A percentile compares a stretch with the other conserved stretches of the same genome.
phyloP scores from a whole-genome alignment of 1,139 yeast genomes.

The Saccharomyces hybrid region DNA sequence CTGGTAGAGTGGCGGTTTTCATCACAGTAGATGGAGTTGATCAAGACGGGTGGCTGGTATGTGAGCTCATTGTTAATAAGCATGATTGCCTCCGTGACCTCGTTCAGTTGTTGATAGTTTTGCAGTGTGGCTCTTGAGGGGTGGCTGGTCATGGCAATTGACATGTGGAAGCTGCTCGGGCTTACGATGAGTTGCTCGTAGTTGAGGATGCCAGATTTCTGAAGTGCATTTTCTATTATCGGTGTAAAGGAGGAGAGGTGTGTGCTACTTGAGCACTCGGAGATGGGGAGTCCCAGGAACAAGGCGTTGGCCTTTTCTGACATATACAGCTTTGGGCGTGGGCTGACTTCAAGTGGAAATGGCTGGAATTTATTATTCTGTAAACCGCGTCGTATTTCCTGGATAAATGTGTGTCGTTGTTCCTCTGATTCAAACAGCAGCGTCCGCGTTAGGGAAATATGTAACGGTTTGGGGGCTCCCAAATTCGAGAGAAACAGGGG shows the following conservation, averaged over 20 bases:
- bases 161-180: not conserved
- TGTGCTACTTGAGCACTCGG: not conserved
- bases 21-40: not conserved
- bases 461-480: slow-evolving; percentile 21
- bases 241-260: not conserved
- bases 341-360: not conserved
- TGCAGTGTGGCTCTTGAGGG: not conserved
- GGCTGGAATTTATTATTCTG: not conserved
- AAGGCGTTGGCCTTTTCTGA: not conserved
- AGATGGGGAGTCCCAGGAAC: slow-evolving; percentile 1
- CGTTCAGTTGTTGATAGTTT: not conserved
- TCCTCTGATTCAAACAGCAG: slow-evolving; percentile 9
- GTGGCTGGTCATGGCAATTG: not conserved
- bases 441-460: slow-evolving; percentile 17
- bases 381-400: slow-evolving; percentile 7
- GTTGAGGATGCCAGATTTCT: not conserved
- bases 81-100: not conserved
- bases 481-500: slow-evolving; percentile 18
- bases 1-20: not conserved
- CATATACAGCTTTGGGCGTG: not conserved
- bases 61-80: not conserved
- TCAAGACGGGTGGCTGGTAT: not conserved
- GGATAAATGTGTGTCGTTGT: slow-evolving; percentile 11
- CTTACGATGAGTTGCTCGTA: not conserved
- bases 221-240: not conserved